Evolutionary conservation across 2,329 filamentous ascomycete genomes (phyloP).

Genomic region (Penicillium sp.): DNA sequence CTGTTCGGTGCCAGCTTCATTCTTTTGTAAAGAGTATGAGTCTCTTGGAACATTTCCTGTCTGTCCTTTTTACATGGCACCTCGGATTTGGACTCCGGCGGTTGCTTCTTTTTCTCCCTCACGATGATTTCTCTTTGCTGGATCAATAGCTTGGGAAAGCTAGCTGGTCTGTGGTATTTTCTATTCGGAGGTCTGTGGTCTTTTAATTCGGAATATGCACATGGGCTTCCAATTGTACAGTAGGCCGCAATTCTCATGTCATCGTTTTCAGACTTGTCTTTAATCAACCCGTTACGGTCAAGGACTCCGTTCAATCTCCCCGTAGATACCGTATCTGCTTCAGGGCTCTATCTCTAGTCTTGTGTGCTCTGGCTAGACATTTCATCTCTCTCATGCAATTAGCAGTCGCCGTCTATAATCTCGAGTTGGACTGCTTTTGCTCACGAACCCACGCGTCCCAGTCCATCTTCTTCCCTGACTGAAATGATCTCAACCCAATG

Average conservation of each 20-base stretch:
- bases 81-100: constrained; percentile 1
- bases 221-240: constrained; percentile 15
- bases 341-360: too few relatives aligned
- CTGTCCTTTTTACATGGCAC: constrained; percentile 10
- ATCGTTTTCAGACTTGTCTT: background rate
- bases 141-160: background rate
- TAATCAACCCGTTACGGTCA: constrained; percentile 8
- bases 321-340: too few relatives aligned
- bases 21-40: constrained; percentile 30
- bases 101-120: background rate
- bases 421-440: constrained; percentile 7
- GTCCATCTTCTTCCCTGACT: constrained; percentile 23
- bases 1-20: constrained; percentile 54
- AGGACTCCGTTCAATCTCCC: too few relatives aligned
- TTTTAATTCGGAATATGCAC: background rate
- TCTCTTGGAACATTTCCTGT: constrained; percentile 8
- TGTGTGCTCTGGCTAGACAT: too few relatives aligned
- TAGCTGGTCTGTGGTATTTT: background rate
- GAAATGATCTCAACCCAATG: constrained; percentile 29
- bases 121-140: background rate
- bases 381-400: too few relatives aligned
- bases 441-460: constrained; percentile 25
- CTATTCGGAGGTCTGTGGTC: too few relatives aligned
- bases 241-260: constrained; percentile 11
- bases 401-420: background rate